These are phyloP conservation scores for Rhizomucor pusillus DNA, from an alignment of 371 early-diverging fungal species.

Conservation along the genomic window DNA sequence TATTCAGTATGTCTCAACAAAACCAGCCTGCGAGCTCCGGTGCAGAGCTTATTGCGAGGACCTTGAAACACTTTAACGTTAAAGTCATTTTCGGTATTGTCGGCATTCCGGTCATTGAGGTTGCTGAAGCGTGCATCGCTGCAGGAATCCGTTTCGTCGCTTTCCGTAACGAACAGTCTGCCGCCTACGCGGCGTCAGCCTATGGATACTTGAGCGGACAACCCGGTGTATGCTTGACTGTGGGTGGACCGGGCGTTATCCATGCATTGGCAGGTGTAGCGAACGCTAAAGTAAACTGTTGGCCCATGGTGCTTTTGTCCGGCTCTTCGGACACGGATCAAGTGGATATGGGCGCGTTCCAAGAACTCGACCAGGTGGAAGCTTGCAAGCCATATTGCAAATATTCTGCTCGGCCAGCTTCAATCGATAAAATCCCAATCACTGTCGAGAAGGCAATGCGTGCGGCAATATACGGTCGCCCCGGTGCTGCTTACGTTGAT, in stretches of 20 bases:
- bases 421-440: constrained; percentile 52
- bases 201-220: constrained; percentile 66
- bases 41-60: constrained; percentile 60
- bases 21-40: constrained; percentile 33
- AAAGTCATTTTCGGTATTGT: constrained; percentile 78
- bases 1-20: constrained; percentile 2
- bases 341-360: constrained; percentile 73
- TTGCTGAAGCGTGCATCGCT: constrained; percentile 72
- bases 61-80: constrained; percentile 64
- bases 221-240: constrained; percentile 76
- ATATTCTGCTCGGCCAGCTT: constrained; percentile 56
- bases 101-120: constrained; percentile 79
- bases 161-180: constrained; percentile 80
- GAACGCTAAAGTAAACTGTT: constrained; percentile 70
- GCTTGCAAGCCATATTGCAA: constrained; percentile 67
- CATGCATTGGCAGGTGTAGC: constrained; percentile 74
- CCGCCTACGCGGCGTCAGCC: constrained; percentile 74
- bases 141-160: constrained; percentile 74
- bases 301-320: constrained; percentile 67
- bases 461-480: constrained; percentile 58
- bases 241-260: constrained; percentile 81
- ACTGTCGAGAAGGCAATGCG: constrained; percentile 61
- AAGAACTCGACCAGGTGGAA: constrained; percentile 76
- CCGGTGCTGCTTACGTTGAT: constrained; percentile 75
- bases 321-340: constrained; percentile 59